These are phyloP conservation scores for Pichia sp. DNA, from an alignment of 1,139 yeast genomes.

Conservation along the genomic window DNA sequence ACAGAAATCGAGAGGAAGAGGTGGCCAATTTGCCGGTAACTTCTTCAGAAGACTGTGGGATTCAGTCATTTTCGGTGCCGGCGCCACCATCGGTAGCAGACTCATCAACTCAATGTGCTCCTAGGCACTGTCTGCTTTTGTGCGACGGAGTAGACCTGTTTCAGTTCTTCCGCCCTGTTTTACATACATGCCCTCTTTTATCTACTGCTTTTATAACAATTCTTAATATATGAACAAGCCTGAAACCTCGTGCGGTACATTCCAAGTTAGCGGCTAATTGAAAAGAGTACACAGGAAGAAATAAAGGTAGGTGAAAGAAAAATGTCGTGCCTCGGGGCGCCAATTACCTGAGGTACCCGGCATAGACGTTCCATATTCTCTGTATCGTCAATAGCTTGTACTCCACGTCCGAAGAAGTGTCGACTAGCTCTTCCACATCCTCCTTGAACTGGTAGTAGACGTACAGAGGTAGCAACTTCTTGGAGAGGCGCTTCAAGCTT, in stretches of 20 bases:
- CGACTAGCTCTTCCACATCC: constrained; percentile 52
- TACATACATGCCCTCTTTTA: neutral
- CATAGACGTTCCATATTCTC: constrained; percentile 55
- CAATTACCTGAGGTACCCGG: constrained; percentile 28
- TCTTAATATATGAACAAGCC: neutral
- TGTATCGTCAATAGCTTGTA: constrained; percentile 43
- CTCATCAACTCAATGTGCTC: constrained; percentile 17
- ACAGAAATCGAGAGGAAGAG: constrained; percentile 1
- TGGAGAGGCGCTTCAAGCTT: constrained; percentile 48
- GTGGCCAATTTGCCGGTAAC: constrained; percentile 7
- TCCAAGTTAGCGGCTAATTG: too few species aligned
- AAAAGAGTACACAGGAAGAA: too few species aligned
- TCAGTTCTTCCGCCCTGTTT: neutral
- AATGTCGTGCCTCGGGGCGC: too few species aligned
- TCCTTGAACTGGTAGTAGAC: constrained; percentile 48
- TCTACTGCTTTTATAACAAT: neutral
- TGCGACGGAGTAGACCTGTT: neutral
- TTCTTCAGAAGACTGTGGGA: constrained; percentile 15
- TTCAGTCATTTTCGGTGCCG: constrained; percentile 20
- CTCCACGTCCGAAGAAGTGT: constrained; percentile 30
- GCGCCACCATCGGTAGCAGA: constrained; percentile 20
- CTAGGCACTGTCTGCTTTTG: neutral
- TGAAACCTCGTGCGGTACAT: too few species aligned
- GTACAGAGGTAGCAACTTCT: constrained; percentile 43
- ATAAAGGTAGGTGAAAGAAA: too few species aligned